Base-by-base conservation (phyloP, 345 rosid genomes). In the Pistacia atlantica region DNA sequence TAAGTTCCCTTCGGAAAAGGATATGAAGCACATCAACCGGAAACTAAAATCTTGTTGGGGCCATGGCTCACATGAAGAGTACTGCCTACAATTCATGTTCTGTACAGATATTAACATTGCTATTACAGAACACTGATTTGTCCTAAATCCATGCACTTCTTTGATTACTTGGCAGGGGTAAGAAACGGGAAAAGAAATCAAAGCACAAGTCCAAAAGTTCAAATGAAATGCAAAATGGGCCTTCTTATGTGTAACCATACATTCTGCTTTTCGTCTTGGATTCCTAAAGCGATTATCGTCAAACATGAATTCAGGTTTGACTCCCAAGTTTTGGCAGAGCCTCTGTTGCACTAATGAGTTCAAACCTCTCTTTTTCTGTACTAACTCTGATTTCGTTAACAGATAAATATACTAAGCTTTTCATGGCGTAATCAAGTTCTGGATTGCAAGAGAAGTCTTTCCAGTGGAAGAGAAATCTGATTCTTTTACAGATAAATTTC, bases 11-110 rank as follows among this genome's bases (percentile, higher is more conserved):
- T 86, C 93, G 35, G 98, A 96, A 51, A 92, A 92, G 84, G 99
- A 96, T 83, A 91, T 96, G 99, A 96, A 91, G 86, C 93, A 96
- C 87, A 93, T 93, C 56, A 92, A 92, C 73, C 83, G 99, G 80
- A 96, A 96, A 81, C 88, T 93, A 66, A 92, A 89, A 79, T 96
- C 98, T 65, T 93, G 99, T 78, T 90, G 91, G 92, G 95, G 97
- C 64, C 95, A 93, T 73, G 79, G 89, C 78, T 90, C 92, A 45
- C 90, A 86, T 46, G 98, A 93, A 31, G 96, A 92, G 99, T 95
- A 90, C 63, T 78, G 81, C 33, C 66, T 65, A 5, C 20, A 67
- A 60, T 60, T 63, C 71, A 75, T 67, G 38, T 55, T 17, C n/a
- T 12, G 3, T 65, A 11, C 57, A 16, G 48, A 35, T 57, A 58